A percentile compares a stretch with the other conserved stretches of the same genome.
phyloP scores from a whole-genome alignment of 2,329 filamentous ascomycete genomes.

The Xylaria arbuscula region DNA sequence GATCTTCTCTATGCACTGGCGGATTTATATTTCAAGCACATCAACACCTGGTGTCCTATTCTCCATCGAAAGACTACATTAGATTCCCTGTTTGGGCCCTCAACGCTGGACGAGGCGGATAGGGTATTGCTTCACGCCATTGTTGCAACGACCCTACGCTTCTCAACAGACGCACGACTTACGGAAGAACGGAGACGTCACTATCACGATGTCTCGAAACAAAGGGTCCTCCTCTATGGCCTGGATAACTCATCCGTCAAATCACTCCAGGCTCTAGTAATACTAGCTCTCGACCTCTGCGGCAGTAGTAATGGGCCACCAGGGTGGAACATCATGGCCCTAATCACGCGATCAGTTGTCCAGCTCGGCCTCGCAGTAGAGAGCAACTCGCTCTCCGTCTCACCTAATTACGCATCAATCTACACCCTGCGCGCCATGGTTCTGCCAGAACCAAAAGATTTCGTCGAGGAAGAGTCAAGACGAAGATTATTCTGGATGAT shows the following conservation, averaged over 20 bases:
- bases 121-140: conserved; percentile 87
- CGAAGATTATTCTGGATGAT: conserved; percentile 94
- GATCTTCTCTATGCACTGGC: conserved; percentile 78
- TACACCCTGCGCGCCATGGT: conserved; percentile 89
- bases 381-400: conserved; percentile 79
- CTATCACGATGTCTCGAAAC: conserved; percentile 84
- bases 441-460: conserved; percentile 83
- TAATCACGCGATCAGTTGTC: conserved; percentile 89
- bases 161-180: conserved; percentile 80
- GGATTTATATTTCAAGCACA: conserved; percentile 82
- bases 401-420: conserved; percentile 84
- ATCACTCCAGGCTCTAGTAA: conserved; percentile 86
- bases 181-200: conserved; percentile 77
- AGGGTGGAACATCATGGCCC: conserved; percentile 89
- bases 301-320: conserved; percentile 90
- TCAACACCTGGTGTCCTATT: conserved; percentile 89
- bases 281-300: conserved; percentile 84
- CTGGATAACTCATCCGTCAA: conserved; percentile 92
- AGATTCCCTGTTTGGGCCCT: conserved; percentile 82
- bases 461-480: conserved; percentile 89
- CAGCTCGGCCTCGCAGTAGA: conserved; percentile 89
- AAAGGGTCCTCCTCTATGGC: conserved; percentile 86
- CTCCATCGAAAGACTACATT: conserved; percentile 86
- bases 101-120: conserved; percentile 82
- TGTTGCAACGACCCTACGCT: conserved; percentile 86